phyloP scores from a whole-genome alignment of 1,284 basidiomycete species.

The Trametes sp. region DNA sequence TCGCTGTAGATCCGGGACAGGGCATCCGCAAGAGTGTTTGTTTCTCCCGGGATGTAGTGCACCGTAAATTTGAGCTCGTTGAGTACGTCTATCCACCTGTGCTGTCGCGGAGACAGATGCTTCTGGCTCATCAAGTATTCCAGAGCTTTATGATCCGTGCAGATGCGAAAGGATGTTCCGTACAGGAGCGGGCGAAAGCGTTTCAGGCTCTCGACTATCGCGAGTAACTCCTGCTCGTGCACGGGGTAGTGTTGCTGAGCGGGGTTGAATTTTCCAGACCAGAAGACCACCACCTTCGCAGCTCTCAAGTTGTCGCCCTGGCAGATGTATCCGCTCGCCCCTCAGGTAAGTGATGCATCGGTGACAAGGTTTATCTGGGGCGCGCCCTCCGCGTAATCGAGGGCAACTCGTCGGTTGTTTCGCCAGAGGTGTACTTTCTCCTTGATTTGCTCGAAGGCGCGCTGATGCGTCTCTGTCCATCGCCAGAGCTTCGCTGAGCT shows the following conservation, averaged over 20 bases:
- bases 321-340: conserved; percentile 31
- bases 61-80: conserved; percentile 37
- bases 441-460: conserved; percentile 39
- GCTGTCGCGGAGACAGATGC: conserved; percentile 34
- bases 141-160: conserved; percentile 38
- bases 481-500: conserved; percentile 15
- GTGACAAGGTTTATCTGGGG: conserved; percentile 28
- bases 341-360: conserved; percentile 27
- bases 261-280: conserved; percentile 40
- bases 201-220: conserved; percentile 41
- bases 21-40: conserved; percentile 38
- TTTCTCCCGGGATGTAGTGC: conserved; percentile 28
- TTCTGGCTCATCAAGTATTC: conserved; percentile 34
- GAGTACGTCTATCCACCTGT: conserved; percentile 35
- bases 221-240: conserved; percentile 31
- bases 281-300: conserved; percentile 34
- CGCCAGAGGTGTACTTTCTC: conserved; percentile 26
- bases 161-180: conserved; percentile 31
- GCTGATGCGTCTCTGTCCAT: conserved; percentile 36
- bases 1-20: conserved; percentile 46
- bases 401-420: conserved; percentile 24
- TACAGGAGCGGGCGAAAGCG: conserved; percentile 34
- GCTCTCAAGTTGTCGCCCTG: conserved; percentile 14
- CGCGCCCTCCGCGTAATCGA: conserved; percentile 34
- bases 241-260: conserved; percentile 38